Conservation (phyloP, 176 grass and related monocot genomes). For the Raddia distichophylla region DNA sequence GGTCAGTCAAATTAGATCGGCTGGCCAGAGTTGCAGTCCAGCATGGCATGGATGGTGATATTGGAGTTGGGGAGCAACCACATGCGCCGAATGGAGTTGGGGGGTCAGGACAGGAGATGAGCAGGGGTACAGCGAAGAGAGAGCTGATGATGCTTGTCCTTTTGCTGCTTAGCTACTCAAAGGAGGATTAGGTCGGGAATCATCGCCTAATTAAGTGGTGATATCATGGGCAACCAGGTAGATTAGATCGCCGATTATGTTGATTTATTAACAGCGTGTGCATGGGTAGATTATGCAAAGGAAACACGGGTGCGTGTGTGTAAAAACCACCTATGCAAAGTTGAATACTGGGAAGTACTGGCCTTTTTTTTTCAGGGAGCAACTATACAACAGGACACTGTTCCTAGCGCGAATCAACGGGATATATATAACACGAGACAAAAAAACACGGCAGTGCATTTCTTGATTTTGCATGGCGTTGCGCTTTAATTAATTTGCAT, state of each 20-base stretch:
- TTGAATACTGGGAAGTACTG: not conserved
- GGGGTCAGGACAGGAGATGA: not conserved
- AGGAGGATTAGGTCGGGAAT: not conserved
- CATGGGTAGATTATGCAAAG: not conserved
- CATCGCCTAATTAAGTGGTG: too few species aligned
- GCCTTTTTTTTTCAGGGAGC: too few species aligned
- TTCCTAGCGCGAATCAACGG: too few species aligned
- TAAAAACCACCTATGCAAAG: not conserved
- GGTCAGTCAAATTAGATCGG: not conserved
- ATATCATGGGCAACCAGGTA: not conserved
- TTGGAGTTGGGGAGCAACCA: conserved; percentile 49
- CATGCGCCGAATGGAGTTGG: conserved; percentile 7
- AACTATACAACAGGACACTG: too few species aligned
- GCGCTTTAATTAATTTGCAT: too few species aligned
- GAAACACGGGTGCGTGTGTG: not conserved
- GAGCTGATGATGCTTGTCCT: not conserved
- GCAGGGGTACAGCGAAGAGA: not conserved
- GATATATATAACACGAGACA: too few species aligned
- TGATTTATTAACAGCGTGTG: not conserved
- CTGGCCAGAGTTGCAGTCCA: not conserved
- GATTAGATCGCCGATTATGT: not conserved
- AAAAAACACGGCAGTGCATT: too few species aligned
- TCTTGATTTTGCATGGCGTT: too few species aligned
- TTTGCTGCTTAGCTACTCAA: conserved; percentile 33
- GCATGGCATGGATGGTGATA: conserved; percentile 6